phyloP scores from a whole-genome alignment of 495 filamentous ascomycete species.

The Aspergillus cristatus region DNA sequence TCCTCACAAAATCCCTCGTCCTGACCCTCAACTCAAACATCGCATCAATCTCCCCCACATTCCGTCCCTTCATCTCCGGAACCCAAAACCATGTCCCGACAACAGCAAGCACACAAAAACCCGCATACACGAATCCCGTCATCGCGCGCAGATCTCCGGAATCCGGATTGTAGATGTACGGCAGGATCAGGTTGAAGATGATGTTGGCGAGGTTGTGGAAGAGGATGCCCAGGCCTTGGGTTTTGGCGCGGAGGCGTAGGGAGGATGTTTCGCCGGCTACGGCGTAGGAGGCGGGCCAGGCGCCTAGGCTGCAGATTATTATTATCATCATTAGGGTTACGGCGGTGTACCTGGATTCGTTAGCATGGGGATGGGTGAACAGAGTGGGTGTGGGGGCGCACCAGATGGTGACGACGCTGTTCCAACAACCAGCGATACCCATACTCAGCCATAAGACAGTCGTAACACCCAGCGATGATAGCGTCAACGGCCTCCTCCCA shows the following conservation, averaged over 20 bases:
- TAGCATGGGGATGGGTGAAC: background rate
- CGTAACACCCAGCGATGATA: constrained; percentile 7
- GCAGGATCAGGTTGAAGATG: constrained; percentile 4
- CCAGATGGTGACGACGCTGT: constrained; percentile 19
- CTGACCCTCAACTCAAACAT: constrained; percentile 13
- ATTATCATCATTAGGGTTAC: constrained; percentile 20
- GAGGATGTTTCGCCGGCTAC: constrained; percentile 13
- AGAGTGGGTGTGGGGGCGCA: constrained; percentile 4
- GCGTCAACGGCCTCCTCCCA: constrained; percentile 18
- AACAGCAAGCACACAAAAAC: constrained; percentile 10
- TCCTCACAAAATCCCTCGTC: too few species aligned
- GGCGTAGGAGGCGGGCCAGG: constrained; percentile 26
- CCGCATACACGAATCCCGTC: constrained; percentile 18
- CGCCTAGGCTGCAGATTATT: constrained; percentile 17
- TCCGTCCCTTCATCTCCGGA: constrained; percentile 18
- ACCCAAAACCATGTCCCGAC: constrained; percentile 10
- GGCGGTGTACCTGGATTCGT: constrained; percentile 18
- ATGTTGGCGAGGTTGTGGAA: constrained; percentile 1
- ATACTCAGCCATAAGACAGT: constrained; percentile 21
- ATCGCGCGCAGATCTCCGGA: constrained; percentile 14
- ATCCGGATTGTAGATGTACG: constrained; percentile 19
- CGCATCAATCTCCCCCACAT: constrained; percentile 13
- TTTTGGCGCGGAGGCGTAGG: constrained; percentile 16
- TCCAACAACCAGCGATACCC: constrained; percentile 26
- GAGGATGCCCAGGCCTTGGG: constrained; percentile 14